Evolutionary conservation across 345 rosid genomes (phyloP).

Genomic region (Euphorbia tirucalli): DNA sequence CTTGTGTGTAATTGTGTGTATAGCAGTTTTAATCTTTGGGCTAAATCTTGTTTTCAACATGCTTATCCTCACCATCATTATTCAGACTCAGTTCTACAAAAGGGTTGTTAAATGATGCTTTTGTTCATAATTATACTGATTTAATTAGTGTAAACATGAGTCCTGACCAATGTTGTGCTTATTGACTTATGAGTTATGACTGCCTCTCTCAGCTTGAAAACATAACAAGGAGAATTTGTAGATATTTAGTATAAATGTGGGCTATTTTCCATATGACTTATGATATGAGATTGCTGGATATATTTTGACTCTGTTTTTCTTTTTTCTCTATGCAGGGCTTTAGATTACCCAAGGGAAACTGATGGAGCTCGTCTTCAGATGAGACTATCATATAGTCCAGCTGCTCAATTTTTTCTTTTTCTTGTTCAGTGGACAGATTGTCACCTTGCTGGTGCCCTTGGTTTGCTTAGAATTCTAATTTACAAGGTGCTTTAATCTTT

Average conservation of each 20-base stretch:
- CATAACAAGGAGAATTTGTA: not conserved
- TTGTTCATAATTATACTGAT: not conserved
- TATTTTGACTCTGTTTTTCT: not conserved
- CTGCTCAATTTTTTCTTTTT: slow-evolving; percentile 78
- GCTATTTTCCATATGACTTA: not conserved
- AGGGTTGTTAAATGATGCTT: not conserved
- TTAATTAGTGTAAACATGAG: not conserved
- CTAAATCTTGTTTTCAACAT: not conserved
- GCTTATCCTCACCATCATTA: too few species aligned
- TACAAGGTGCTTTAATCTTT: slow-evolving; percentile 1
- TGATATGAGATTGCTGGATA: not conserved
- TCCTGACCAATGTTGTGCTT: not conserved
- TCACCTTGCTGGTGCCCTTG: slow-evolving; percentile 81
- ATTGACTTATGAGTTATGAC: too few species aligned
- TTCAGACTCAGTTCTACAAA: not conserved
- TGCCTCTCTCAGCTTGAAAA: not conserved
- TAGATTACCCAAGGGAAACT: slow-evolving; percentile 27
- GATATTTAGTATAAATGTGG: not conserved
- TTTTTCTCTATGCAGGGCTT: slow-evolving; percentile 11
- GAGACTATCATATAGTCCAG: slow-evolving; percentile 45
- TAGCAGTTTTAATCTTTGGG: not conserved
- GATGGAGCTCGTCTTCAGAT: slow-evolving; percentile 33
- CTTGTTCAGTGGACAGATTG: slow-evolving; percentile 97
- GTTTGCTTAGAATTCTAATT: slow-evolving; percentile 80
- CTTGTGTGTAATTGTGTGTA: too few species aligned